Conservation (phyloP, 1,284 basidiomycete species). For the Trichosporon sp. region DNA sequence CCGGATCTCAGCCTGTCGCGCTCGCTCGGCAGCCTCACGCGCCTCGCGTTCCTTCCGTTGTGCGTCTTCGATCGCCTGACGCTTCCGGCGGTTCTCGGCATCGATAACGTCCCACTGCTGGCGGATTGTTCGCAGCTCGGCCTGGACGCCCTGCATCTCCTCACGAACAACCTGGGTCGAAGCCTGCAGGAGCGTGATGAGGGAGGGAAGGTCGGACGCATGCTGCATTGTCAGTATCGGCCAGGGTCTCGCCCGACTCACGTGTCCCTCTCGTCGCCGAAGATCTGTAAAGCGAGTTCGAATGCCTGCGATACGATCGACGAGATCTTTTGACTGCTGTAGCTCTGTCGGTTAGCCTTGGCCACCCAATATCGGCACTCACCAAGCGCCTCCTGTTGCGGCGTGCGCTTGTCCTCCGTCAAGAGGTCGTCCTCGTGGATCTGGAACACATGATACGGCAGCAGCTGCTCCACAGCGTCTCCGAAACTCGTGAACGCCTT, state of each 20-base stretch:
- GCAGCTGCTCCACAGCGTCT: slow-evolving; percentile 46
- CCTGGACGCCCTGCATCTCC: slow-evolving; percentile 38
- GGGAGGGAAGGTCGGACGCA: slow-evolving; percentile 40
- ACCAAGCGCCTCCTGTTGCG: slow-evolving; percentile 27
- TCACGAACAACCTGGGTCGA: slow-evolving; percentile 38
- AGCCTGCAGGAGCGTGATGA: slow-evolving; percentile 41
- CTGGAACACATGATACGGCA: slow-evolving; percentile 54
- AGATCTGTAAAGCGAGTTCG: slow-evolving; percentile 40
- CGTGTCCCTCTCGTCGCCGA: slow-evolving; percentile 41
- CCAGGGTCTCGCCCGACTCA: slow-evolving; percentile 29
- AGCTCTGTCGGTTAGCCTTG: slow-evolving; percentile 12
- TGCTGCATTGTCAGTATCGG: slow-evolving; percentile 33
- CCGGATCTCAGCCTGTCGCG: slow-evolving; percentile 21
- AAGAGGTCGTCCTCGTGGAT: slow-evolving; percentile 48
- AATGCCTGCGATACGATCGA: slow-evolving; percentile 35
- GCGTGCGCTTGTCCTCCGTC: slow-evolving; percentile 22
- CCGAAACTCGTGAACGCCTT: slow-evolving; percentile 38
- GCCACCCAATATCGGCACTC: neutral
- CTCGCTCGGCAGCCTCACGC: slow-evolving; percentile 25
- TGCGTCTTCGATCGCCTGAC: slow-evolving; percentile 33
- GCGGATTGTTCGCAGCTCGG: slow-evolving; percentile 28
- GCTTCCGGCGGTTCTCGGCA: slow-evolving; percentile 24
- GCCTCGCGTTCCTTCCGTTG: slow-evolving; percentile 26
- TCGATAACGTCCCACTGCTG: slow-evolving; percentile 17
- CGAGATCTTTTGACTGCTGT: slow-evolving; percentile 26